phyloP scores from a whole-genome alignment of 2,329 filamentous ascomycete species.

The Cercospora beticola region DNA sequence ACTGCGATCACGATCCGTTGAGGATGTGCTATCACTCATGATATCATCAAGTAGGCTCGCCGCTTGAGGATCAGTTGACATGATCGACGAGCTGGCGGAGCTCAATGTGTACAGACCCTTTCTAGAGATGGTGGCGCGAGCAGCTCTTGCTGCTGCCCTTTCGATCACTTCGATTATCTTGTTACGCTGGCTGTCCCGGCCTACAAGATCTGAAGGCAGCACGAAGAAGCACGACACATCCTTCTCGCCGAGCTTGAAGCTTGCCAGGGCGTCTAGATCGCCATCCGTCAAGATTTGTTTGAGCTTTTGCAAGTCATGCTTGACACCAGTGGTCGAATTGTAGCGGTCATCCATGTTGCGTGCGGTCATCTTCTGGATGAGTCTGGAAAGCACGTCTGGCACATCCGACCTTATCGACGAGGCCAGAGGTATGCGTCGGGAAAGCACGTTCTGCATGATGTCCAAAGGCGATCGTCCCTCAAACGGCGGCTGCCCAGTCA shows the following conservation, averaged over 20 bases:
- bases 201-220: conserved; percentile 77
- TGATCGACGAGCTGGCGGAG: conserved; percentile 42
- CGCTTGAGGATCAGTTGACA: conserved; percentile 35
- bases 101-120: conserved; percentile 51
- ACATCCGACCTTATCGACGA: conserved; percentile 77
- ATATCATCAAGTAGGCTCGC: conserved; percentile 42
- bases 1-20: conserved; percentile 45
- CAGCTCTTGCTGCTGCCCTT: conserved; percentile 67
- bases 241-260: conserved; percentile 75
- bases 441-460: conserved; percentile 85
- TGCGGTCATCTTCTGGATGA: conserved; percentile 89
- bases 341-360: conserved; percentile 87
- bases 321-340: conserved; percentile 82
- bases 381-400: conserved; percentile 75
- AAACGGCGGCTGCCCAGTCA: conserved; percentile 78
- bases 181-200: conserved; percentile 69
- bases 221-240: conserved; percentile 93
- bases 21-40: conserved; percentile 52
- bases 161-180: conserved; percentile 74
- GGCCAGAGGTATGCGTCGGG: conserved; percentile 72
- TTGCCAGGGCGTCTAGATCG: conserved; percentile 66
- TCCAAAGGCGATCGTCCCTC: conserved; percentile 78
- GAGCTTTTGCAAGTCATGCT: conserved; percentile 73
- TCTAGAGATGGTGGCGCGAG: conserved; percentile 33
- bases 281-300: conserved; percentile 73